phyloP scores from a whole-genome alignment of 2,329 filamentous ascomycete genomes.

The Xylariaceae sp. region DNA sequence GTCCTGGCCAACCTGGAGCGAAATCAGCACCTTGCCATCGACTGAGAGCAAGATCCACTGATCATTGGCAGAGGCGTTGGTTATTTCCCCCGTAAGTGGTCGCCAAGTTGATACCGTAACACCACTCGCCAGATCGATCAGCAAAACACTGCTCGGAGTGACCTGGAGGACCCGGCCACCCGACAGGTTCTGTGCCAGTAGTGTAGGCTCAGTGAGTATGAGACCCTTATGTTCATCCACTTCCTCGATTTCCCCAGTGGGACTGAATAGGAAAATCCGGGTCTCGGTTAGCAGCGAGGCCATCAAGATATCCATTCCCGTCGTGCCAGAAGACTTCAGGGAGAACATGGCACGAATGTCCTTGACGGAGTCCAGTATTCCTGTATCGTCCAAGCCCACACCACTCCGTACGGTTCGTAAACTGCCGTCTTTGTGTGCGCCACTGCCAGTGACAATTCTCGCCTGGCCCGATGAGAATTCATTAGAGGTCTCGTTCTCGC shows the following conservation, averaged over 20 bases:
- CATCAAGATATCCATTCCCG: conserved; percentile 63
- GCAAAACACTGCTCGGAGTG: conserved; percentile 55
- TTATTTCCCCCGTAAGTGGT: conserved; percentile 55
- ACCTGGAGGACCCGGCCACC: conserved; percentile 67
- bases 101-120: conserved; percentile 55
- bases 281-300: conserved; percentile 81
- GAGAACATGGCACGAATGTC: conserved; percentile 70
- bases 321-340: conserved; percentile 47
- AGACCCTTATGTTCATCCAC: conserved; percentile 70
- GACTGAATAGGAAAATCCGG: conserved; percentile 70
- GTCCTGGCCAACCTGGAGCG: conserved; percentile 57
- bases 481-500: conserved; percentile 68
- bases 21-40: conserved; percentile 66
- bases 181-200: conserved; percentile 63
- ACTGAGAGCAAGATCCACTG: conserved; percentile 67
- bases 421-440: conserved; percentile 82
- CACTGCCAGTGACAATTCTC: conserved; percentile 86
- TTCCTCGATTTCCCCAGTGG: conserved; percentile 78
- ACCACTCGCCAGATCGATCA: conserved; percentile 58
- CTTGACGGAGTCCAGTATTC: conserved; percentile 73
- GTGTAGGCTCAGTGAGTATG: conserved; percentile 61
- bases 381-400: conserved; percentile 83
- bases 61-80: conserved; percentile 69
- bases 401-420: conserved; percentile 88
- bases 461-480: conserved; percentile 95